Evolutionary conservation across 495 filamentous ascomycete species (phyloP).

Genomic region (Podospora tetraspora): DNA sequence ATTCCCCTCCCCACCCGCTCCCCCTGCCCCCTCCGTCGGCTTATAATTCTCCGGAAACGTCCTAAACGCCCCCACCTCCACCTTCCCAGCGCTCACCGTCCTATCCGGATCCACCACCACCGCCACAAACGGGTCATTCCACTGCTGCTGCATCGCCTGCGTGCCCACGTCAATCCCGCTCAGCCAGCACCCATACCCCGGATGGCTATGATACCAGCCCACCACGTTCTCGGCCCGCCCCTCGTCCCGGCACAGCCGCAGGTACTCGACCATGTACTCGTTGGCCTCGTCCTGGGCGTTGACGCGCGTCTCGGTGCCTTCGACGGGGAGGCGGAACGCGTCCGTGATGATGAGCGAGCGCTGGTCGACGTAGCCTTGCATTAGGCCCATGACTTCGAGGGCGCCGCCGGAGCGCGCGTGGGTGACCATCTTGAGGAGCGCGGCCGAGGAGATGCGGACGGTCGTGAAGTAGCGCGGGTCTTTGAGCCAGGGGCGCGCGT

Average conservation of each 20-base stretch:
- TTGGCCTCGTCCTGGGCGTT: constrained; percentile 93
- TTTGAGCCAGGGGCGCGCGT: constrained; percentile 66
- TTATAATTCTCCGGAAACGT: constrained; percentile 80
- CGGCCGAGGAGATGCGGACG: constrained; percentile 88
- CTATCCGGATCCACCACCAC: constrained; percentile 97
- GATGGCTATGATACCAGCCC: constrained; percentile 98
- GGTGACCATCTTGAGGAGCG: constrained; percentile 98
- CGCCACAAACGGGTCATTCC: constrained; percentile 85
- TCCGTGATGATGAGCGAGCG: constrained; percentile 90
- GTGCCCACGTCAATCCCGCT: constrained; percentile 93
- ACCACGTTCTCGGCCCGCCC: constrained; percentile 83
- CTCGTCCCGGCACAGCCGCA: constrained; percentile 67
- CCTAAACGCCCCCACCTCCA: constrained; percentile 95
- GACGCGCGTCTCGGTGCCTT: constrained; percentile 95
- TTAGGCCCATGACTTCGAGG: constrained; percentile 95
- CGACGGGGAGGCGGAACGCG: constrained; percentile 88
- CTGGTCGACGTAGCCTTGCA: constrained; percentile 89
- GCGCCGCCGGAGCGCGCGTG: constrained; percentile 89
- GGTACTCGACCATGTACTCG: constrained; percentile 91
- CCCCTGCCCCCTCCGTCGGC: constrained; percentile 17
- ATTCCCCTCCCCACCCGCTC: constrained; percentile 34
- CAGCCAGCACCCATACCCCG: constrained; percentile 98
- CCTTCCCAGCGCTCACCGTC: constrained; percentile 89
- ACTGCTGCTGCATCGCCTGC: constrained; percentile 73
- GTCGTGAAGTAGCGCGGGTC: constrained; percentile 87